A percentile compares a stretch with the other conserved stretches of the same genome.
phyloP scores from a whole-genome alignment of 805 yeast genomes.

The Candida suzukii region DNA sequence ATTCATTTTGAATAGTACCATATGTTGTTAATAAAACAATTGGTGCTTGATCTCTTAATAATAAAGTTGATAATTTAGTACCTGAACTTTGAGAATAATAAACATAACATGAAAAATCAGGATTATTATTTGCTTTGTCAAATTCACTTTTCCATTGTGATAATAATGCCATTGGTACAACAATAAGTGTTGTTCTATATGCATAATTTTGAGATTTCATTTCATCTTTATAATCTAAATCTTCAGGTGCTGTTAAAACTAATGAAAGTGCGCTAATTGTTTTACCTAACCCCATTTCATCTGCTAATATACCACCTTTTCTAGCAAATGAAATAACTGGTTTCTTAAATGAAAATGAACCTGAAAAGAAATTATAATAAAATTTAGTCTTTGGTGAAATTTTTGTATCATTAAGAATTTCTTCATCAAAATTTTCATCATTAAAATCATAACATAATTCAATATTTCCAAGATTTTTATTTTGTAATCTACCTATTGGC shows the following conservation, averaged over 20 bases:
- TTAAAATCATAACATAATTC: neutral
- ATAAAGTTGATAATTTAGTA: slow-evolving; percentile 38
- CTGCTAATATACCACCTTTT: slow-evolving; percentile 86
- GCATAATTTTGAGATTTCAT: slow-evolving; percentile 42
- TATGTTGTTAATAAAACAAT: slow-evolving; percentile 75
- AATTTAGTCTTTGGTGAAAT: slow-evolving; percentile 31
- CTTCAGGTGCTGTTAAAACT: slow-evolving; percentile 57
- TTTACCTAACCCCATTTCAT: slow-evolving; percentile 96
- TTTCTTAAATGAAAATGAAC: slow-evolving; percentile 62
- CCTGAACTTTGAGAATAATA: slow-evolving; percentile 69
- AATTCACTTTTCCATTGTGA: slow-evolving; percentile 90
- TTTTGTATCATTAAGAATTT: neutral
- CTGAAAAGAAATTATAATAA: slow-evolving; percentile 74
- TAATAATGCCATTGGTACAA: slow-evolving; percentile 88
- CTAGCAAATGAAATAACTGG: slow-evolving; percentile 58
- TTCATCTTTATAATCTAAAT: slow-evolving; percentile 20
- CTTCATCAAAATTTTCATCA: neutral
- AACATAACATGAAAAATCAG: slow-evolving; percentile 39
- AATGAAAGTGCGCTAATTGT: slow-evolving; percentile 79
- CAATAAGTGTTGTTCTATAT: slow-evolving; percentile 61
- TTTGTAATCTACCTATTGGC: slow-evolving; percentile 42
- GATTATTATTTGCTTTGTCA: slow-evolving; percentile 42
- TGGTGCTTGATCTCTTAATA: slow-evolving; percentile 47
- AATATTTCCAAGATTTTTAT: neutral
- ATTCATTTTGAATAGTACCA: slow-evolving; percentile 80